Conservation (phyloP, 2,329 filamentous ascomycete genomes). For the Fusarium beomiforme region DNA sequence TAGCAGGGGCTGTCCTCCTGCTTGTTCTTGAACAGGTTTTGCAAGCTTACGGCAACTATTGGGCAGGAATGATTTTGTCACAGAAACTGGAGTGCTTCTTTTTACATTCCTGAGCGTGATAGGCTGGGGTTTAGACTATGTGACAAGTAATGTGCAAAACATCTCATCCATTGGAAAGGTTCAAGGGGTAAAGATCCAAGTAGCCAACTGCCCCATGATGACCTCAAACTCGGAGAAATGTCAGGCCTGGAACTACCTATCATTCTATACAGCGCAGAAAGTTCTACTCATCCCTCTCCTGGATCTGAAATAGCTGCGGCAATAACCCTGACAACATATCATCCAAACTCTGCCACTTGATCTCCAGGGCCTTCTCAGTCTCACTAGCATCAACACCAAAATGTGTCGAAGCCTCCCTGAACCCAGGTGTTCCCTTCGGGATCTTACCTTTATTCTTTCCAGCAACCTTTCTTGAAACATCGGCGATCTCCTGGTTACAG, state of each 20-base stretch:
- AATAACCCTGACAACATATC: neutral
- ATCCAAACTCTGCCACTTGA: neutral
- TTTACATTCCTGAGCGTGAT: too few species aligned
- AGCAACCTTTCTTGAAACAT: neutral
- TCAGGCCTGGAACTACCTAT: neutral
- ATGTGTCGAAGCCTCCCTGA: neutral
- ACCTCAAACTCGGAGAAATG: neutral
- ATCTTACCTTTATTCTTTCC: neutral
- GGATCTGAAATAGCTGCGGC: neutral
- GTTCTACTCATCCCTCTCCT: neutral
- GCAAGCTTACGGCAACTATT: too few species aligned
- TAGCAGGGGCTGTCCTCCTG: neutral
- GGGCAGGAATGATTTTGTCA: too few species aligned
- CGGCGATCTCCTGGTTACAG: constrained; percentile 5
- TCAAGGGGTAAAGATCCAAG: neutral
- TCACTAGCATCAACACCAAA: constrained; percentile 2
- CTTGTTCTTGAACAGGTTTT: too few species aligned
- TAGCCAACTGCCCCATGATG: neutral
- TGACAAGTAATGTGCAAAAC: too few species aligned
- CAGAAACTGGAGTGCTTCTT: too few species aligned
- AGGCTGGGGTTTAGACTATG: too few species aligned
- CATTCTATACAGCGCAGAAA: neutral
- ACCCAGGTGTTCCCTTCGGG: neutral
- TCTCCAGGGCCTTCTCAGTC: neutral
- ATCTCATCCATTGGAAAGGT: too few species aligned